Evolutionary conservation across 306 rosid genomes (phyloP), one percentile per base, ranked within the genome.

Genomic region (Hylodesmum podocarpum): DNA sequence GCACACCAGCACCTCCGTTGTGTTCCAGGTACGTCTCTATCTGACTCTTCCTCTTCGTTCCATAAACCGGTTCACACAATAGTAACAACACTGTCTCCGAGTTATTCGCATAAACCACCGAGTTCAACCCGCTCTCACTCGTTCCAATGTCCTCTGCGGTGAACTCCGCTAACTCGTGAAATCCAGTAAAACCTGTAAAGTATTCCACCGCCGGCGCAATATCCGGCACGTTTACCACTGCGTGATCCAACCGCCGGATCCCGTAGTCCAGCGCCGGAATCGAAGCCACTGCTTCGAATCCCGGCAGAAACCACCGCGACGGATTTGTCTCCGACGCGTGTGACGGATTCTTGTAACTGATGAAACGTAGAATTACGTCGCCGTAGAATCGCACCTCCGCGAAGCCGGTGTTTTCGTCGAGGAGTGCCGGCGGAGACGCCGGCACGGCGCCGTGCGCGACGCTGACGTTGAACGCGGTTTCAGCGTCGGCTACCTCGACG

Each of bases 161-260:
- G 87, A 95, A 95, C 89, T 95, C 99, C 0, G 99, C 97, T 55
- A 95, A 95, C 79, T 95, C 97, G 76, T 95, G 97, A 66, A 92
- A 92, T 6, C 97, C 97, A 0, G 90, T 88, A 72, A 95, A 89
- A 0, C 58, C 59, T 14, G 88, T 92, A 18, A 95, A 61, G 81
- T 92, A 92, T 0, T 78, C 62, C 41, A 87, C 57, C 0, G 81
- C 88, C 14, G 93, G 12, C 0, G 75, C 76, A 1, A 95, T 84
- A 18, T 86, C 91, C 69, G 86, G 76, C 49, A 95, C 94, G 85
- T 95, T 95, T 12, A 97, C 98, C 0, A 95, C 98, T 6, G 99
- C 97, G 70, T 95, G 99, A 72, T 95, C 97, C 0, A 95, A 89
- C 11, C 89, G 75, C 18, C 90, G 88, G 57, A 95, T 78, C 11